A percentile compares a stretch with the other conserved stretches of the same genome.
These are phyloP conservation scores for Piper longum DNA, from an alignment of 164 flowering plant genomes.

Conservation along the genomic window DNA sequence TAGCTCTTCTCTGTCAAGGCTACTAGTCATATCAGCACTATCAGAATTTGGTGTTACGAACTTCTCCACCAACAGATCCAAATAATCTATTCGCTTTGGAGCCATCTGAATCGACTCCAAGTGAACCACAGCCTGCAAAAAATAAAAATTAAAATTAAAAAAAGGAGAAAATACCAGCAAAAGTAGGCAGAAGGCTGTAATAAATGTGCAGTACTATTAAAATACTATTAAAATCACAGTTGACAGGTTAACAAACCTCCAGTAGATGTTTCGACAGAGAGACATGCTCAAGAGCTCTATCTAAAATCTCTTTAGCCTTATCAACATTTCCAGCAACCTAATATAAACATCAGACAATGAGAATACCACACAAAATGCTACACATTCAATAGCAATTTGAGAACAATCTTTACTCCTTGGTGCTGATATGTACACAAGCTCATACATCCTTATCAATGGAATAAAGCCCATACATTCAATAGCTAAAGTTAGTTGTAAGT, in stretches of 20 bases:
- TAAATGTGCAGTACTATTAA: not conserved
- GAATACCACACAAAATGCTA: not conserved
- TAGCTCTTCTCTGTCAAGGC: conserved; percentile 70
- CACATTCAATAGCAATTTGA: not conserved
- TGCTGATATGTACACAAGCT: not conserved
- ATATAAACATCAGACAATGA: not conserved
- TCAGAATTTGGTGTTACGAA: conserved; percentile 46
- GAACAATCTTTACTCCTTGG: not conserved
- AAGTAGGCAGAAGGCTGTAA: conserved; percentile 1
- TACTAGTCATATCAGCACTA: conserved; percentile 29
- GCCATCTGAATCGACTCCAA: conserved; percentile 56
- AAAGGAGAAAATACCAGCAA: not conserved
- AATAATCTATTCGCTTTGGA: conserved; percentile 61
- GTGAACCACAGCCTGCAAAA: conserved; percentile 73
- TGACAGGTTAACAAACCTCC: conserved; percentile 34
- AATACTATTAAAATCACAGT: no score
- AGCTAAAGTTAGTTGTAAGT: not conserved
- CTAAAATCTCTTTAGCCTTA: conserved; percentile 67
- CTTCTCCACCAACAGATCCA: conserved; percentile 80
- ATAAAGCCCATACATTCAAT: not conserved
- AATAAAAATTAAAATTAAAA: not conserved
- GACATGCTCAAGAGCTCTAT: conserved; percentile 56
- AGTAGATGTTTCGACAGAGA: conserved; percentile 69
- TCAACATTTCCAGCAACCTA: conserved; percentile 73
- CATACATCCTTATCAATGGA: not conserved